Base-by-base conservation (phyloP, 2,329 filamentous ascomycete species). In the Knufia petricola region DNA sequence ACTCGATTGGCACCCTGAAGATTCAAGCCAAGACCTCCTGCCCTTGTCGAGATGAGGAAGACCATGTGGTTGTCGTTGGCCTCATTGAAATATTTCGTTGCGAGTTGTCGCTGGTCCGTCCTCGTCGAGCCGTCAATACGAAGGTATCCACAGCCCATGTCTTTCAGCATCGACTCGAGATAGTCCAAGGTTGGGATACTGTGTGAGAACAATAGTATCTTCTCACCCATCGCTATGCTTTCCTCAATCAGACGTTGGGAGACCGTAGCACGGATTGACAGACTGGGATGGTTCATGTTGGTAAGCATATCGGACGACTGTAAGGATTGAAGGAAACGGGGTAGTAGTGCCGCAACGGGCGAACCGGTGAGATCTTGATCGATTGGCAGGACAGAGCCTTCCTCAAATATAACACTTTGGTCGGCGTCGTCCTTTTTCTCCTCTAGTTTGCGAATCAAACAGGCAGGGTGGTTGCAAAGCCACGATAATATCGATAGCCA, bases 1-100 rank as follows among this genome's bases (percentile, higher is more conserved):
- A 95, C 85, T 17, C 89, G 79, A 61, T 88, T 95, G 1, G 89
- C 89, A 1, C 84, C 82, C 34, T 79, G 78, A 10, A 95, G 83
- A 55, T 95, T 95, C 43, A 95, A 71, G 0, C 89, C 89, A 1
- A 88, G 69, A 0, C 87, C 87, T 19, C 88, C 89, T 7, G 89
- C 87, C 51, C 66, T 80, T 1, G 87, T 95, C 0, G 87, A 94
- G 49, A 95, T 87, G 1, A 95, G 69, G 60, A 86, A 86, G 0
- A 94, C 72, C 19, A 54, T 56, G 1, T 63, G 50, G 20, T 80
- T 73, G 1, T 67, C 63, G 2, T 65, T 54, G 0, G 69, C 69
- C 0, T 61, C 60, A 56, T 92, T 89, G 71, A 95, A 94, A 0
- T 66, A 61, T 53, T 85, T 85, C 7, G 83, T 77, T 34, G 77